Conservation (phyloP, 208 protist species). For the Wallacemonas sp. region DNA sequence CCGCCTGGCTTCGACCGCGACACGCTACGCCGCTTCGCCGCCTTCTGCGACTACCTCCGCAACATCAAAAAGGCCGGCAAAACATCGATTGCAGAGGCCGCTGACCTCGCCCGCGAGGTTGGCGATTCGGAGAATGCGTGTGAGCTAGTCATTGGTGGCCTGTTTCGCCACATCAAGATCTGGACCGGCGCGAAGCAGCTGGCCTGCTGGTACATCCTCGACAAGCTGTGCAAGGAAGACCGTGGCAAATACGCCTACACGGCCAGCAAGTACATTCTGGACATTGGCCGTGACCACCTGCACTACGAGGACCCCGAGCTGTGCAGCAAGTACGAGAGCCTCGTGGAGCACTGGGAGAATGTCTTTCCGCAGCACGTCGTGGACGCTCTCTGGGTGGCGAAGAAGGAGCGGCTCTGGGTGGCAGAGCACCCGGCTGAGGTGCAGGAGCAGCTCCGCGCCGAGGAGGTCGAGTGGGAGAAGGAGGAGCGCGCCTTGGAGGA, state of each 20-base stretch:
- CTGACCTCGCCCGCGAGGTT: slow-evolving; percentile 66
- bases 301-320: slow-evolving; percentile 85
- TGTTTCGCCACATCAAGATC: slow-evolving; percentile 91
- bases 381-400: slow-evolving; percentile 82
- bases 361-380: slow-evolving; percentile 89
- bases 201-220: slow-evolving; percentile 90
- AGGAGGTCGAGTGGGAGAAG: slow-evolving; percentile 78
- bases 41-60: slow-evolving; percentile 76
- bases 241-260: slow-evolving; percentile 85
- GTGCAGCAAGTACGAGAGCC: slow-evolving; percentile 81
- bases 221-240: slow-evolving; percentile 90
- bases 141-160: slow-evolving; percentile 82
- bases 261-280: slow-evolving; percentile 85
- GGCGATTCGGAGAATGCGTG: slow-evolving; percentile 67
- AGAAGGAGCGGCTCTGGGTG: slow-evolving; percentile 87
- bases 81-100: slow-evolving; percentile 56
- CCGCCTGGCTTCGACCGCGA: slow-evolving; percentile 80
- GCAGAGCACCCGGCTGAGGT: slow-evolving; percentile 75
- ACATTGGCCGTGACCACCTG: slow-evolving; percentile 88
- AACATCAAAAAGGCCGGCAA: slow-evolving; percentile 75
- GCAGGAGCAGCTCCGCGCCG: slow-evolving; percentile 53
- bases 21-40: slow-evolving; percentile 71
- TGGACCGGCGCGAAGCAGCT: slow-evolving; percentile 86
- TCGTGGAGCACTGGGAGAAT: slow-evolving; percentile 90
- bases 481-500: slow-evolving; percentile 79